These are phyloP conservation scores for Aspergillus novoparasiticus DNA, from an alignment of 2,329 filamentous ascomycete genomes.

Conservation along the genomic window DNA sequence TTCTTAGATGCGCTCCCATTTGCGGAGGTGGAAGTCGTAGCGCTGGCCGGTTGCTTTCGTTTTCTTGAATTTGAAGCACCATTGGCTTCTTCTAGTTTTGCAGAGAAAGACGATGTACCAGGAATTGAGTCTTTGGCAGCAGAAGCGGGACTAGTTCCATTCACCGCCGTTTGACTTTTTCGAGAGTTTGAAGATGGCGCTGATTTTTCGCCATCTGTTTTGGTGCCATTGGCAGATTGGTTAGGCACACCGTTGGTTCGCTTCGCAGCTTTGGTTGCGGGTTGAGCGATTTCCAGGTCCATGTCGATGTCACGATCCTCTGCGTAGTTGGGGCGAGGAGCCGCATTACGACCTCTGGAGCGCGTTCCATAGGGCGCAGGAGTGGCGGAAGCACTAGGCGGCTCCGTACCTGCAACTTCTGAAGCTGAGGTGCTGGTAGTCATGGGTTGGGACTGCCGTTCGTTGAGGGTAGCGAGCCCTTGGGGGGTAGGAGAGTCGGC, in stretches of 20 bases:
- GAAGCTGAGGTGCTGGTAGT: slow-evolving; percentile 47
- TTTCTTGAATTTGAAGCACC: slow-evolving; percentile 65
- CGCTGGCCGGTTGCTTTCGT: slow-evolving; percentile 70
- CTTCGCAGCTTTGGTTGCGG: slow-evolving; percentile 36
- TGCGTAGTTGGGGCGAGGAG: slow-evolving; percentile 88
- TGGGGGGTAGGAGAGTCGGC: slow-evolving; percentile 23
- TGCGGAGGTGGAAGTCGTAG: slow-evolving; percentile 36
- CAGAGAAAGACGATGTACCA: slow-evolving; percentile 61
- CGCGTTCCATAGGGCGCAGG: slow-evolving; percentile 85
- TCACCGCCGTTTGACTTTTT: slow-evolving; percentile 41
- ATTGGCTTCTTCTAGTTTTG: slow-evolving; percentile 48
- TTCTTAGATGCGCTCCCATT: slow-evolving; percentile 36
- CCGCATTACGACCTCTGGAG: slow-evolving; percentile 83
- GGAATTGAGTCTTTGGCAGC: slow-evolving; percentile 54
- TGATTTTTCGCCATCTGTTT: slow-evolving; percentile 41
- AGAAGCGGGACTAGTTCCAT: slow-evolving; percentile 30
- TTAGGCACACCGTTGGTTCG: slow-evolving; percentile 28
- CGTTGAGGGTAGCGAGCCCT: slow-evolving; percentile 33
- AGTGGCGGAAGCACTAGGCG: slow-evolving; percentile 49
- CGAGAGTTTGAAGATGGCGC: slow-evolving; percentile 41
- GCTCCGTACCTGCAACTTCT: slow-evolving; percentile 38
- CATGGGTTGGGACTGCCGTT: slow-evolving; percentile 46
- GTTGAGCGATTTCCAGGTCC: slow-evolving; percentile 69
- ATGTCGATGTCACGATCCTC: slow-evolving; percentile 90
- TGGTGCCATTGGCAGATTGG: slow-evolving; percentile 35